A percentile compares a stretch with the other conserved stretches of the same genome.
These are phyloP conservation scores for Starmerella cellae DNA, from an alignment of 805 yeast species.

Conservation along the genomic window DNA sequence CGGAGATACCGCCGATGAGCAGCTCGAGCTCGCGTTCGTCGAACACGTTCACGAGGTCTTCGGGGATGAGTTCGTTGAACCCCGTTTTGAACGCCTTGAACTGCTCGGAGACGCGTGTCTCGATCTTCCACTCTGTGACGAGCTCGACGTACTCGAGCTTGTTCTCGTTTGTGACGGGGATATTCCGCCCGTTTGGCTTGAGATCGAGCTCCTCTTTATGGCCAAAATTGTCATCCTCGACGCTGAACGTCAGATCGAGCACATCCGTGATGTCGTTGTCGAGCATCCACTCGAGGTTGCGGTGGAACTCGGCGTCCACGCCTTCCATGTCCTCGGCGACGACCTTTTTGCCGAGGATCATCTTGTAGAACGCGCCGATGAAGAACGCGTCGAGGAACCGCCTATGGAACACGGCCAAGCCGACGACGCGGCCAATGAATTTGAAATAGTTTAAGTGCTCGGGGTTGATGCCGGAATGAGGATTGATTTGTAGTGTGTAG, in stretches of 20 bases:
- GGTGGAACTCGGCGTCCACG: slow-evolving; percentile 92
- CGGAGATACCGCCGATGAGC: slow-evolving; percentile 95
- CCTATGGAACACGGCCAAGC: slow-evolving; percentile 95
- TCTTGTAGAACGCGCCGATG: slow-evolving; percentile 94
- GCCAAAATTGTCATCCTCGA: slow-evolving; percentile 86
- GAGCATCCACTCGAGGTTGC: slow-evolving; percentile 87
- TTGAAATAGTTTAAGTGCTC: slow-evolving; percentile 97
- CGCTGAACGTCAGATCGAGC: slow-evolving; percentile 75
- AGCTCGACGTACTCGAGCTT: slow-evolving; percentile 91
- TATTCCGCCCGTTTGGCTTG: slow-evolving; percentile 74
- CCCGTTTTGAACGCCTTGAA: slow-evolving; percentile 95
- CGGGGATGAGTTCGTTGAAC: slow-evolving; percentile 93
- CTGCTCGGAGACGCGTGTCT: slow-evolving; percentile 86
- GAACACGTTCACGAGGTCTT: slow-evolving; percentile 88
- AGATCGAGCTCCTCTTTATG: slow-evolving; percentile 79
- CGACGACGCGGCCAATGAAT: slow-evolving; percentile 96
- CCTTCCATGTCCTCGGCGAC: slow-evolving; percentile 96
- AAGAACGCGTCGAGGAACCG: slow-evolving; percentile 96
- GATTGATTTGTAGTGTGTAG: slow-evolving; percentile 93
- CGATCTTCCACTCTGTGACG: slow-evolving; percentile 91
- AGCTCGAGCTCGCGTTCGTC: slow-evolving; percentile 96
- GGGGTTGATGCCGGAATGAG: slow-evolving; percentile 91
- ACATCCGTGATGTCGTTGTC: slow-evolving; percentile 87
- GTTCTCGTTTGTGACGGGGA: slow-evolving; percentile 77
- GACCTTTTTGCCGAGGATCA: slow-evolving; percentile 92